Evolutionary conservation across 2,329 filamentous ascomycete species (phyloP), one percentile per base, ranked within the genome.

Genomic region (Clonostachys rhizophaga): DNA sequence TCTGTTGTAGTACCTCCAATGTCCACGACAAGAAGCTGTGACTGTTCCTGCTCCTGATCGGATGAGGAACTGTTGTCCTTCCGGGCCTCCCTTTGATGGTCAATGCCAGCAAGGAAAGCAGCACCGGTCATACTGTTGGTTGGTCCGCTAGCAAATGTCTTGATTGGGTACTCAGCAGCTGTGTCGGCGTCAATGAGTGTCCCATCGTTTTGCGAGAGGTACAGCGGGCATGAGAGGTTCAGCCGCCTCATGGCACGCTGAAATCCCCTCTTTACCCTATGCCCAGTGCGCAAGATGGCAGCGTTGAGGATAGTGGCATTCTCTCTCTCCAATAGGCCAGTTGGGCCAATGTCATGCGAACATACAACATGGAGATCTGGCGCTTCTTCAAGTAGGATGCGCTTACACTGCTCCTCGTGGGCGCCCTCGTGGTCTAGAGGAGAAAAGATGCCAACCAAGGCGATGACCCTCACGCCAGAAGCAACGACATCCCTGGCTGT

Each of bases 1-100:
- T 84, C 81, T 3, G 78, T 79, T 0, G 79, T 84, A 0, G 81
- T 84, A 14, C 80, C 80, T 8, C 81, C 80, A 30, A 84, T 72
- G 53, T 84, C 80, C 3, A 82, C 70, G 0, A 81, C 77, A 40
- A 82, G 53, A 1, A 69, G 43, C 36, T 68, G 66, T 30, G 2
- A 1, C 24, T 30, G 24, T 30, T 30, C 24, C 24, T 30, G 24
- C 9, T 30, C 9, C 24, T 30, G 24, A 2, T 30, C 24, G 14
- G 36, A 8, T 11, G 36, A 39, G 14, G 36, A 8, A 6, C 7
- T 18, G 14, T 39, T 39, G 36, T 18, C 2, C 36, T 18, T 18
- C 14, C 14, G 14, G 7, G 17, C 17, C 24, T 30, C 24, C 24
- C 9, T 30, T 30, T 30, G 24, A 30, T 30, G 24, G 20, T 73